phyloP scores from a whole-genome alignment of 169 alveolate genomes.

The Amoebophrya sp. region DNA sequence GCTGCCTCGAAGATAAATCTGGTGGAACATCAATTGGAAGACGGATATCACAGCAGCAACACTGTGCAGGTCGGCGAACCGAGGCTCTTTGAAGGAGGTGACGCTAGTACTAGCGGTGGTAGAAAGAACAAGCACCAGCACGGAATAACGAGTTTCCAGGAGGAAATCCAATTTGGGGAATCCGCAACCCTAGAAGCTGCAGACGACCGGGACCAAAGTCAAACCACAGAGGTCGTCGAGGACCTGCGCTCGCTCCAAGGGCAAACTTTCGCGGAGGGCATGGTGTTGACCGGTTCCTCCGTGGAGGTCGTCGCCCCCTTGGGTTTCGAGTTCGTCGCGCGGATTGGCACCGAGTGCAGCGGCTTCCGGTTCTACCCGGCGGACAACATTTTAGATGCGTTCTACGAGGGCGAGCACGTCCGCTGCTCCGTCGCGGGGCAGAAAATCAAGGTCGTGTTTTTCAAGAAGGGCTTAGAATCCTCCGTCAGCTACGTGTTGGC shows the following conservation, averaged over 20 bases:
- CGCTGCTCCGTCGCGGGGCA: not conserved
- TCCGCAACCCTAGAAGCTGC: not conserved
- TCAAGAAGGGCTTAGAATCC: not conserved
- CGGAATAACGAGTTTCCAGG: not conserved
- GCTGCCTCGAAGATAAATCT: not conserved
- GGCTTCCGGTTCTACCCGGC: not conserved
- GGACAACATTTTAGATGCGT: not conserved
- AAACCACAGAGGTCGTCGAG: not conserved
- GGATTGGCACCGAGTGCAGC: not conserved
- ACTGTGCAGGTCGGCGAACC: not conserved
- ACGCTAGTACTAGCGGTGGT: no score
- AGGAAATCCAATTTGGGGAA: not conserved
- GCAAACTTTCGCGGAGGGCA: not conserved
- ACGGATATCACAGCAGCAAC: not conserved
- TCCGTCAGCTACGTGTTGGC: not conserved
- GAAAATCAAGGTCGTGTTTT: not conserved
- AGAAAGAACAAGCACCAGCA: not conserved
- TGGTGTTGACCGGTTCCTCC: not conserved
- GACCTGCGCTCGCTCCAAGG: not conserved
- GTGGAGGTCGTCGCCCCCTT: conserved; percentile 11
- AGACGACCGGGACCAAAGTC: not conserved
- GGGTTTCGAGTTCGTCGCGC: not conserved
- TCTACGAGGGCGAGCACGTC: conserved; percentile 6
- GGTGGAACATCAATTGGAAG: not conserved
- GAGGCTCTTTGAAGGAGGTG: not conserved